phyloP scores from a whole-genome alignment of 2,329 filamentous ascomycete genomes.

The Colletotrichum spinosum region DNA sequence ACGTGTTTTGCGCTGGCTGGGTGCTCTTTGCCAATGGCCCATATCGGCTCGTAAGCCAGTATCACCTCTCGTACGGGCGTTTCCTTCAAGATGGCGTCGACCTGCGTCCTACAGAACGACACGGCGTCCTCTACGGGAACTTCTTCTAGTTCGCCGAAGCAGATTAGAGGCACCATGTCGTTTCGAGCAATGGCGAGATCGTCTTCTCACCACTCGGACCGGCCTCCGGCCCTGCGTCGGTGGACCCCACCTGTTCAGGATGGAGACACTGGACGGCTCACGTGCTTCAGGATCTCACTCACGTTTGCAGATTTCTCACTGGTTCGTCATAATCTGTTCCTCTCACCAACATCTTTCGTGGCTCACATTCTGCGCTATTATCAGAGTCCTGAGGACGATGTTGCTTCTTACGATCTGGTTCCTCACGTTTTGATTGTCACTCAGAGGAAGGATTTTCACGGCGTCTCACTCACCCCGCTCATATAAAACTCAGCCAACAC shows the following conservation, averaged over 20 bases:
- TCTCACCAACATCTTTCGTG: no score
- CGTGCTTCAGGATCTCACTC: slow-evolving; percentile 1
- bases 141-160: slow-evolving; percentile 76
- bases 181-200: slow-evolving; percentile 71
- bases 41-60: slow-evolving; percentile 88
- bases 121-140: slow-evolving; percentile 68
- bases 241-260: neutral
- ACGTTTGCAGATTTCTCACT: no score
- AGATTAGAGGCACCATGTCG: slow-evolving; percentile 81
- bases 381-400: no score
- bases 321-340: no score
- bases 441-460: no score
- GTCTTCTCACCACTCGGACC: neutral
- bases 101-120: slow-evolving; percentile 73
- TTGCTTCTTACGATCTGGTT: no score
- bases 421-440: no score
- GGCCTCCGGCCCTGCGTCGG: slow-evolving; percentile 15
- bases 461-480: no score
- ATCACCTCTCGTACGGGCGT: slow-evolving; percentile 77
- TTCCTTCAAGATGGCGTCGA: slow-evolving; percentile 71
- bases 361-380: no score
- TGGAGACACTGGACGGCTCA: neutral
- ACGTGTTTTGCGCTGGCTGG: slow-evolving; percentile 82
- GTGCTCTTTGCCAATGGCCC: slow-evolving; percentile 83
- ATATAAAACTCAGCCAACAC: no score